Evolutionary conservation across 2,329 filamentous ascomycete species (phyloP).

Genomic region (Xylaria sp.): DNA sequence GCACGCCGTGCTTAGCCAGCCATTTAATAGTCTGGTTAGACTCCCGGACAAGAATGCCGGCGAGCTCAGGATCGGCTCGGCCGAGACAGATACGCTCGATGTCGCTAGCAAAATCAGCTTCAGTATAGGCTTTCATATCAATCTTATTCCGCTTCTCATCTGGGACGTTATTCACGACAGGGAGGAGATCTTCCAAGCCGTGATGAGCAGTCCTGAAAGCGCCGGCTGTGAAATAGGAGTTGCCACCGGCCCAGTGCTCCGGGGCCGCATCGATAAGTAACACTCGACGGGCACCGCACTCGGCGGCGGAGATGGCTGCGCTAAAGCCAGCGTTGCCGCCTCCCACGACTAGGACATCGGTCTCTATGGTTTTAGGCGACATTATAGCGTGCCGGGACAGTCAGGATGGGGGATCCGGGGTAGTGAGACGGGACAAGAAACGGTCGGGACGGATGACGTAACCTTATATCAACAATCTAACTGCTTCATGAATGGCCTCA

Average conservation of each 20-base stretch:
- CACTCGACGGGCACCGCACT: not conserved
- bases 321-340: conserved; percentile 8
- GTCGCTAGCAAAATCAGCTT: not conserved
- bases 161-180: conserved; percentile 3
- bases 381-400: not conserved
- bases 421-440: not conserved
- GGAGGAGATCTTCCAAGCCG: conserved; percentile 7
- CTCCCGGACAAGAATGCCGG: not conserved
- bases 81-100: conserved; percentile 4
- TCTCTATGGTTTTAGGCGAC: not conserved
- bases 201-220: conserved; percentile 3
- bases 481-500: too few relatives aligned
- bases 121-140: conserved; percentile 1
- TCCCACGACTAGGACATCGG: not conserved
- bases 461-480: not conserved
- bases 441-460: not conserved
- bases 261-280: conserved; percentile 6
- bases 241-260: conserved; percentile 4
- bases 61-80: not conserved
- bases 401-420: not conserved
- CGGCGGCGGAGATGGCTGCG: conserved; percentile 5
- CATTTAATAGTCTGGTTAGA: not conserved
- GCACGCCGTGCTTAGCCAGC: conserved; percentile 5
- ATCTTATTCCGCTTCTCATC: conserved; percentile 7
- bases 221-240: conserved; percentile 8